A percentile compares a stretch with the other conserved stretches of the same genome.
Evolutionary conservation across 371 early-diverging fungal species (phyloP).

Genomic region (Rhizopus sp.): DNA sequence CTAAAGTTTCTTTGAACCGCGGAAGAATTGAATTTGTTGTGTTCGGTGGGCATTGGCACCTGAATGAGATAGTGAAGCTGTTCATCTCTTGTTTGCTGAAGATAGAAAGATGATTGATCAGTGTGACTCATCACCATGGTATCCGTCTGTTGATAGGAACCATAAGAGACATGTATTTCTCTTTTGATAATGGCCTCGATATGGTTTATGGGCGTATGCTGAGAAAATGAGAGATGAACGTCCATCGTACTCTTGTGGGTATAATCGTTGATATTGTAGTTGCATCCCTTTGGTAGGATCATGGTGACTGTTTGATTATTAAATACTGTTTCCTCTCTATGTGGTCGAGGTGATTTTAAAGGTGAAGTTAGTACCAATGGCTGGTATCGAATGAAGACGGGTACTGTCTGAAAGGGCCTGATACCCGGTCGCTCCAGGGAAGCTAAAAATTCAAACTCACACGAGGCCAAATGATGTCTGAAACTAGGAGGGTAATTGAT

Average conservation of each 20-base stretch:
- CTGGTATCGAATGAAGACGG: constrained; percentile 18
- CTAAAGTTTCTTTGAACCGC: constrained; percentile 17
- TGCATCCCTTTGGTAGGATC: constrained; percentile 8
- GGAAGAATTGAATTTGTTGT: constrained; percentile 7
- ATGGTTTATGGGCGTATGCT: constrained; percentile 4
- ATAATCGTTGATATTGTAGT: constrained; percentile 18
- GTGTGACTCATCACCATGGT: constrained; percentile 22
- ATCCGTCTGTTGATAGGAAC: constrained; percentile 17
- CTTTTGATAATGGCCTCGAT: constrained; percentile 16
- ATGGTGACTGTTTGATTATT: constrained; percentile 6
- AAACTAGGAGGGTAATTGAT: constrained; percentile 43
- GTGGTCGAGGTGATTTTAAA: constrained; percentile 6
- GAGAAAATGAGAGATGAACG: constrained; percentile 5
- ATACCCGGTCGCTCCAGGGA: constrained; percentile 30
- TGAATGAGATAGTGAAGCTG: constrained; percentile 8
- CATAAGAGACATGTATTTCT: constrained; percentile 12
- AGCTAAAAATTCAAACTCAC: constrained; percentile 29
- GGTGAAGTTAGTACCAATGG: constrained; percentile 16
- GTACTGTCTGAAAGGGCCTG: constrained; percentile 32
- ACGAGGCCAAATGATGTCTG: constrained; percentile 26
- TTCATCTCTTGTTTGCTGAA: background rate
- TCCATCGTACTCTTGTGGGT: constrained; percentile 8
- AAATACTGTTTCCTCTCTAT: constrained; percentile 9
- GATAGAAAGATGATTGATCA: constrained; percentile 15
- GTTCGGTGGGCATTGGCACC: constrained; percentile 21